Evolutionary conservation across 495 filamentous ascomycete genomes (phyloP).

Genomic region (Aspergillus haitiensis): DNA sequence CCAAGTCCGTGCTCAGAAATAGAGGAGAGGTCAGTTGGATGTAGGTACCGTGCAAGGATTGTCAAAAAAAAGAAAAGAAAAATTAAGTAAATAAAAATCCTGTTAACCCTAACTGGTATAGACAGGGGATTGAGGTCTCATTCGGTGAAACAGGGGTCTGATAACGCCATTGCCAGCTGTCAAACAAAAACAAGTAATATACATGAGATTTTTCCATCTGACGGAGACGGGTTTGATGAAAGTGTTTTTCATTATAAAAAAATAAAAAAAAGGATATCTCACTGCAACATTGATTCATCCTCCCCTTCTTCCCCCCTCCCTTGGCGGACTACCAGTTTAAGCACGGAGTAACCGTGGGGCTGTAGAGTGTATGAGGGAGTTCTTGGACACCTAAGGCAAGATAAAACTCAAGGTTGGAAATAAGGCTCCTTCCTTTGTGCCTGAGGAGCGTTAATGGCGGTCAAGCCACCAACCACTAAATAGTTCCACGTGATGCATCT

Average conservation of each 20-base stretch:
- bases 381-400: not conserved
- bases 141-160: slow-evolving; percentile 11
- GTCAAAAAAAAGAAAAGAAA: not conserved
- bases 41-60: not conserved
- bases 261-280: not conserved
- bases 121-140: not conserved
- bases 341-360: not conserved
- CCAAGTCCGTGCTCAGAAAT: too few species aligned
- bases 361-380: not conserved
- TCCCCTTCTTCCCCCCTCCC: not conserved
- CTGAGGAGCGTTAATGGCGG: slow-evolving; percentile 1
- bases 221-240: not conserved
- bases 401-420: too few species aligned
- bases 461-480: not conserved
- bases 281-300: not conserved
- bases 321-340: not conserved
- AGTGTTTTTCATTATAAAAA: not conserved
- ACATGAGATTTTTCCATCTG: not conserved
- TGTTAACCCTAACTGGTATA: not conserved
- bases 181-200: slow-evolving; percentile 10
- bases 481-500: slow-evolving; percentile 11
- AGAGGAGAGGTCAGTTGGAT: not conserved
- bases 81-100: too few species aligned
- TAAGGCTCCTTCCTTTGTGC: not conserved
- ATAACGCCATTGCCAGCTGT: slow-evolving; percentile 18